These are phyloP conservation scores for Parsonsia alboflavescens DNA, from an alignment of 257 asterid genomes.

Conservation along the genomic window DNA sequence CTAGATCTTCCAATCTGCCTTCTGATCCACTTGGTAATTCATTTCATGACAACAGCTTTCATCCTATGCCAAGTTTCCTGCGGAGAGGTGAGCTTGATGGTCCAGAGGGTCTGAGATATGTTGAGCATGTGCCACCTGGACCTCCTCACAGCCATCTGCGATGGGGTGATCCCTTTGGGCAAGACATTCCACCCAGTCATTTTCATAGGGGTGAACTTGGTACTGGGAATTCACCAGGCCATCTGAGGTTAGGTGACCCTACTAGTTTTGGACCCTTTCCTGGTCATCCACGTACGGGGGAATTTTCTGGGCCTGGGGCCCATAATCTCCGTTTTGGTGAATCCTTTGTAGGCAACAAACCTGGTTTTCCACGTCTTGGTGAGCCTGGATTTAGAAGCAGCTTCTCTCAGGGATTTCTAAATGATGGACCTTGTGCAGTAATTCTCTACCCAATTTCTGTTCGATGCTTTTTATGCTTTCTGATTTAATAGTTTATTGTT, in stretches of 20 bases:
- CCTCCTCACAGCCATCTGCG: constrained; percentile 39
- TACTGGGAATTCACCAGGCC: constrained; percentile 42
- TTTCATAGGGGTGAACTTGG: constrained; percentile 42
- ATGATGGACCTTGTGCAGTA: constrained; percentile 44
- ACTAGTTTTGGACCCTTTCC: constrained; percentile 50
- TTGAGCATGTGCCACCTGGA: constrained; percentile 48
- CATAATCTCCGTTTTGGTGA: constrained; percentile 44
- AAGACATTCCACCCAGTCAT: constrained; percentile 45
- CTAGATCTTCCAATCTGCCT: constrained; percentile 44
- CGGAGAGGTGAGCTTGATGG: constrained; percentile 53
- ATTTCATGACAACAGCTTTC: constrained; percentile 49
- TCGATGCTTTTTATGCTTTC: not conserved
- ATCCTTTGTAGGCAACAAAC: constrained; percentile 38
- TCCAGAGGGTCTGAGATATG: constrained; percentile 41
- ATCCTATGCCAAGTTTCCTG: constrained; percentile 42
- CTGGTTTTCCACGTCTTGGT: constrained; percentile 44
- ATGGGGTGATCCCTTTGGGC: constrained; percentile 41
- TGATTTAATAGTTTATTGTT: not conserved
- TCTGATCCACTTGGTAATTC: constrained; percentile 49
- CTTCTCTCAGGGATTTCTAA: constrained; percentile 47
- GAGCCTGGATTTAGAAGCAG: constrained; percentile 65
- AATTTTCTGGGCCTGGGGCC: constrained; percentile 40
- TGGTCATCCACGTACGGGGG: constrained; percentile 42
- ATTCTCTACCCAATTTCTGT: constrained; percentile 23
- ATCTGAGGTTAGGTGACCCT: constrained; percentile 39